A percentile compares a stretch with the other conserved stretches of the same genome.
Conservation (phyloP, 1,284 basidiomycete genomes). For the Pseudozyma pruni region DNA sequence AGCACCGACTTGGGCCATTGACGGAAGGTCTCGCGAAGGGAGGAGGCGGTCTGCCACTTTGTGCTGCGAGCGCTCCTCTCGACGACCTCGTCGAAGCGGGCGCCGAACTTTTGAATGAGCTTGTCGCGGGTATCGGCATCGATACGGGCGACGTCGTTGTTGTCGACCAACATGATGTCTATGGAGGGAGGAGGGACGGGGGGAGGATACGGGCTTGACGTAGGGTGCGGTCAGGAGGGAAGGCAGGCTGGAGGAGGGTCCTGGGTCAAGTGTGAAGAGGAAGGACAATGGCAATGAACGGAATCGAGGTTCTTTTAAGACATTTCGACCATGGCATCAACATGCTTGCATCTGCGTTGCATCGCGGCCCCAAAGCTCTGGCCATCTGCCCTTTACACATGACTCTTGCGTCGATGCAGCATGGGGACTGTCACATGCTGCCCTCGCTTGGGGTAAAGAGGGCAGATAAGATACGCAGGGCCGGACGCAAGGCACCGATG, state of each 20-base stretch:
- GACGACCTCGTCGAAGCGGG: slow-evolving; percentile 67
- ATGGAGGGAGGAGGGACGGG: slow-evolving; percentile 2
- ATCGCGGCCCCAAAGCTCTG: neutral
- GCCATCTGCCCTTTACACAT: too few relatives aligned
- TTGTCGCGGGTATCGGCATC: slow-evolving; percentile 41
- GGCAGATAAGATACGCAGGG: slow-evolving; percentile 12
- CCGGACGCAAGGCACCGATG: neutral
- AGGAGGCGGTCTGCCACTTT: slow-evolving; percentile 69
- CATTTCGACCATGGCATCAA: neutral
- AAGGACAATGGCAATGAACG: too few relatives aligned
- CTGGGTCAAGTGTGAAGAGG: neutral
- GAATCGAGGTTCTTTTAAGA: slow-evolving; percentile 1
- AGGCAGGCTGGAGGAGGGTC: neutral
- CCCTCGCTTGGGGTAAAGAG: neutral
- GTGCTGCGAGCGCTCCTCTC: slow-evolving; percentile 64
- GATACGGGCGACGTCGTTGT: slow-evolving; percentile 47
- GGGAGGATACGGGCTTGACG: neutral
- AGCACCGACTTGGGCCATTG: slow-evolving; percentile 70
- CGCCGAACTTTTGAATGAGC: slow-evolving; percentile 41
- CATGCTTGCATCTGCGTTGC: neutral
- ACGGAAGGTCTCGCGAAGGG: slow-evolving; percentile 67
- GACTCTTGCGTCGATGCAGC: neutral
- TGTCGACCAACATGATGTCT: slow-evolving; percentile 28
- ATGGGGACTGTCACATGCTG: slow-evolving; percentile 6
- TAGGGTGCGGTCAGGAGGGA: neutral